Evolutionary conservation across 305 asterid genomes (phyloP).

Genomic region (Fraxinus ornus): DNA sequence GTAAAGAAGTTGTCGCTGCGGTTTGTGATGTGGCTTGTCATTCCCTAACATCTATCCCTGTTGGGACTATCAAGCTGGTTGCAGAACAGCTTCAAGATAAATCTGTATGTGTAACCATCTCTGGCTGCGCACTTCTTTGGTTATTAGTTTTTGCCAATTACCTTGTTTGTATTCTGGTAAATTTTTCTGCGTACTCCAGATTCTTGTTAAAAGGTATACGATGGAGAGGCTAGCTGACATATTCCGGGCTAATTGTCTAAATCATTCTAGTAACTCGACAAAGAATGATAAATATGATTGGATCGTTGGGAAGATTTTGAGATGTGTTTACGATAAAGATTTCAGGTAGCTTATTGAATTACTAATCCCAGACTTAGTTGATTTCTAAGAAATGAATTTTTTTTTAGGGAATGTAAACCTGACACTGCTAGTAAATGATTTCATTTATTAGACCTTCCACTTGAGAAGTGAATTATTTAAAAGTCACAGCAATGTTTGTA

Average conservation of each 20-base stretch:
- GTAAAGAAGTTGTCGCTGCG: constrained; percentile 82
- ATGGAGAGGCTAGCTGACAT: constrained; percentile 91
- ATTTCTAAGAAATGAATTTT: constrained; percentile 4
- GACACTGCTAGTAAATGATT: constrained; percentile 1
- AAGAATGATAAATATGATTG: constrained; percentile 65
- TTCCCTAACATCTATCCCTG: constrained; percentile 56
- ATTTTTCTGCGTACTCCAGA: constrained; percentile 48
- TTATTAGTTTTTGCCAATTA: constrained; percentile 13
- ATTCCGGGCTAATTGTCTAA: constrained; percentile 62
- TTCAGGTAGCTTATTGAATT: constrained; percentile 59
- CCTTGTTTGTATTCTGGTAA: constrained; percentile 19
- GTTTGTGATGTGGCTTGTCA: constrained; percentile 81
- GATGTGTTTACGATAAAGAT: constrained; percentile 96
- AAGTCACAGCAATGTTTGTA: constrained; percentile 2
- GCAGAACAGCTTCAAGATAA: constrained; percentile 93
- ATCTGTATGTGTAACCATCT: constrained; percentile 62
- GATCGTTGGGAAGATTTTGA: constrained; percentile 81
- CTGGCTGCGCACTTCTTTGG: constrained; percentile 7
- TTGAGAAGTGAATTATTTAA: not conserved
- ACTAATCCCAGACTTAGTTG: constrained; percentile 14
- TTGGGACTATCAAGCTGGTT: constrained; percentile 73
- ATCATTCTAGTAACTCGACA: constrained; percentile 33
- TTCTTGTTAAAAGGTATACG: constrained; percentile 77
- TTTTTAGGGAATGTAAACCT: constrained; percentile 19
- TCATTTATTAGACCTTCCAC: constrained; percentile 6